Evolutionary conservation across 1,139 yeast genomes (phyloP).

Genomic region (Nakaseomyces bracarensis): DNA sequence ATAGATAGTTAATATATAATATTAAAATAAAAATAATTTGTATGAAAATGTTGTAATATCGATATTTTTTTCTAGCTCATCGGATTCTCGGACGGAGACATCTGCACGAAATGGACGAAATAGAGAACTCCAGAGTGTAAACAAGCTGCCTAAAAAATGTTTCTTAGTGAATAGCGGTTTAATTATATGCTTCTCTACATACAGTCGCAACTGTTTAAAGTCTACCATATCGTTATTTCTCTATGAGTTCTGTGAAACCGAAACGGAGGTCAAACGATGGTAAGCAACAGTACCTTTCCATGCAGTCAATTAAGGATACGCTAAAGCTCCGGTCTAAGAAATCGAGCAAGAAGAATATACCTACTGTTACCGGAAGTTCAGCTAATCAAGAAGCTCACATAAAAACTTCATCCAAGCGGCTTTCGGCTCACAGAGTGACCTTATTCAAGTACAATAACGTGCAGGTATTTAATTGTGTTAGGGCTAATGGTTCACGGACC

Average conservation of each 20-base stretch:
- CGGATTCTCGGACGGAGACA: no score
- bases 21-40: no score
- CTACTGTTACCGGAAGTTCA: conserved; percentile 5
- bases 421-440: conserved; percentile 28
- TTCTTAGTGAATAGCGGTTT: no score
- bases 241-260: conserved; percentile 3
- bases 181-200: no score
- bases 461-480: conserved; percentile 18
- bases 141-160: no score
- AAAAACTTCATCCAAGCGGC: conserved; percentile 13
- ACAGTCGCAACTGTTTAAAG: no score
- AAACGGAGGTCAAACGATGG: background rate
- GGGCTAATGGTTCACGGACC: conserved; percentile 8
- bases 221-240: no score
- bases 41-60: no score
- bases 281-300: conserved; percentile 1
- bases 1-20: no score
- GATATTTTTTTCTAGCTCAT: no score
- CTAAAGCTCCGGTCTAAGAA: conserved; percentile 1
- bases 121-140: no score
- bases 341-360: background rate
- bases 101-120: no score
- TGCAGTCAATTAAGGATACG: conserved; percentile 6
- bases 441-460: conserved; percentile 26
- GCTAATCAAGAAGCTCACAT: background rate